These are phyloP conservation scores for Tetracladium marchalianum DNA, from an alignment of 495 filamentous ascomycete genomes.

Conservation along the genomic window DNA sequence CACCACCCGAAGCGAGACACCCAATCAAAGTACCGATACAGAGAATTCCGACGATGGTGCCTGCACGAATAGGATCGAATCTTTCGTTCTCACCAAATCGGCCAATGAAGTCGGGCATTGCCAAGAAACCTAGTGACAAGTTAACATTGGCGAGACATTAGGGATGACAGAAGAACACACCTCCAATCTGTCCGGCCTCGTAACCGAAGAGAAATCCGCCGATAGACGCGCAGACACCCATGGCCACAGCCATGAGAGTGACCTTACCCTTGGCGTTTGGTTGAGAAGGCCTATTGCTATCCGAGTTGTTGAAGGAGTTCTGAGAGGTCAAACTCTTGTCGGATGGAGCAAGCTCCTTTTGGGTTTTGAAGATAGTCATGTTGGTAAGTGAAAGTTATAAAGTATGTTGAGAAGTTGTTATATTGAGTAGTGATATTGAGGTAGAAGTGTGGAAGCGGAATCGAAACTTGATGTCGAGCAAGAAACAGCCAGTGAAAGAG, in stretches of 20 bases:
- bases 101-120: slow-evolving; percentile 43
- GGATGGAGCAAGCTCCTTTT: no score
- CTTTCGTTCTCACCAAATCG: slow-evolving; percentile 35
- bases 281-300: no score
- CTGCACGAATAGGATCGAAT: slow-evolving; percentile 40
- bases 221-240: slow-evolving; percentile 47
- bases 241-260: slow-evolving; percentile 28
- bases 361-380: no score
- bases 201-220: slow-evolving; percentile 79
- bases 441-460: no score
- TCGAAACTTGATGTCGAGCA: no score
- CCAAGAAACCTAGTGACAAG: slow-evolving; percentile 42
- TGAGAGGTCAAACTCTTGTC: no score
- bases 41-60: slow-evolving; percentile 46
- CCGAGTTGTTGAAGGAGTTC: no score
- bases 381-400: no score
- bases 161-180: neutral
- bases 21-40: slow-evolving; percentile 62
- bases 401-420: no score
- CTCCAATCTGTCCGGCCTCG: slow-evolving; percentile 40
- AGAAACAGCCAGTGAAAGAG: no score
- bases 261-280: slow-evolving; percentile 10
- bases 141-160: slow-evolving; percentile 24
- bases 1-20: slow-evolving; percentile 52
- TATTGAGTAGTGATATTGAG: no score